phyloP scores from a whole-genome alignment of 495 filamentous ascomycete genomes.

The Aspergillus sclerotioniger region DNA sequence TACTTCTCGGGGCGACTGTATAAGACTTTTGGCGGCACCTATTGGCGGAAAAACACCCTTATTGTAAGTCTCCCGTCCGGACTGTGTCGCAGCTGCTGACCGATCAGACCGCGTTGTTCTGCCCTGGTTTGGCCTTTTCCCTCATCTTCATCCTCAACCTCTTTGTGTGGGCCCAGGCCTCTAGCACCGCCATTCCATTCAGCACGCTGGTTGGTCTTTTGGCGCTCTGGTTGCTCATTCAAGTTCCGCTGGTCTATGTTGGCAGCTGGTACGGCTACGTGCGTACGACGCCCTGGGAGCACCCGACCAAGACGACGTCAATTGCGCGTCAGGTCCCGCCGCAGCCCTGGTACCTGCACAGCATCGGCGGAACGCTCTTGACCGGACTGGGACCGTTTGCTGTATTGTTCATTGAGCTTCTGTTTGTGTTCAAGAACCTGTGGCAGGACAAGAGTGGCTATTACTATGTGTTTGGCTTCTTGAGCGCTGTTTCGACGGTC shows the following conservation, averaged over 20 bases:
- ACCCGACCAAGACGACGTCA: slow-evolving; percentile 78
- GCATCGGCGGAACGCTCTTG: slow-evolving; percentile 60
- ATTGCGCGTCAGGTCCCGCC: slow-evolving; percentile 73
- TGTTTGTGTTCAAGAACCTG: slow-evolving; percentile 87
- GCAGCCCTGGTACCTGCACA: slow-evolving; percentile 77
- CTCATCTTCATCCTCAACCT: slow-evolving; percentile 84
- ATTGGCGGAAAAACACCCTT: slow-evolving; percentile 78
- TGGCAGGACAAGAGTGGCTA: slow-evolving; percentile 95
- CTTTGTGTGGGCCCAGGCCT: slow-evolving; percentile 92
- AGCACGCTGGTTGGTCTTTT: slow-evolving; percentile 75
- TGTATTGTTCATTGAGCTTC: slow-evolving; percentile 89
- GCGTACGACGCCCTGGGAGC: slow-evolving; percentile 68
- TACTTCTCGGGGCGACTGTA: slow-evolving; percentile 86
- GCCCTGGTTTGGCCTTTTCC: slow-evolving; percentile 79
- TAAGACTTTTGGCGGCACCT: slow-evolving; percentile 78
- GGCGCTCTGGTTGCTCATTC: slow-evolving; percentile 83
- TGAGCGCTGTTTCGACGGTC: slow-evolving; percentile 72
- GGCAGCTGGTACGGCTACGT: slow-evolving; percentile 81
- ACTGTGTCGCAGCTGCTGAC: slow-evolving; percentile 18
- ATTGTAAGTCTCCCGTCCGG: slow-evolving; percentile 43
- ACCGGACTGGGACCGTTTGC: slow-evolving; percentile 87
- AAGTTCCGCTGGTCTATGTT: slow-evolving; percentile 83
- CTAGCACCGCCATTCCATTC: slow-evolving; percentile 87
- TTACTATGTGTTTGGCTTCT: slow-evolving; percentile 93
- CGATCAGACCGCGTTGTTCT: slow-evolving; percentile 67